These are phyloP conservation scores for Cinchona pubescens DNA, from an alignment of 257 asterid species.

Conservation along the genomic window DNA sequence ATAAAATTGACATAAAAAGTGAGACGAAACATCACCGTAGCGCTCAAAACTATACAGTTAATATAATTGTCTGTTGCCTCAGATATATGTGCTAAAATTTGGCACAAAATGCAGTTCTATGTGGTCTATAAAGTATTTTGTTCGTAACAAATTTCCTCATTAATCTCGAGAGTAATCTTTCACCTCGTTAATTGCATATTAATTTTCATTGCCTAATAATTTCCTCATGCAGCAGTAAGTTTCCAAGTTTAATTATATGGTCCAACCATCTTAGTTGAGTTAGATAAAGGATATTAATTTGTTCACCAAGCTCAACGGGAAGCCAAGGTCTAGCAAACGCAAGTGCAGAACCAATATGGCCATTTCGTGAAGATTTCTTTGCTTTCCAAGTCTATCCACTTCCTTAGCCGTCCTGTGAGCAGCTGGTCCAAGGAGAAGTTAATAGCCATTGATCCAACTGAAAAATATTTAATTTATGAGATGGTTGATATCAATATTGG, in stretches of 20 bases:
- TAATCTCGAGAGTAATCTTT: too few species aligned
- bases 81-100: neutral
- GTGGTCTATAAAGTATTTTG: too few species aligned
- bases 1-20: too few species aligned
- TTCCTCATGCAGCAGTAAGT: conserved; percentile 20
- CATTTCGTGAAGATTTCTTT: conserved; percentile 53
- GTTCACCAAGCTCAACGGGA: conserved; percentile 49
- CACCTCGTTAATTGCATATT: neutral
- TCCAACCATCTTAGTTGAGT: too few species aligned
- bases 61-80: neutral
- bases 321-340: conserved; percentile 44
- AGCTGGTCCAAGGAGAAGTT: conserved; percentile 59
- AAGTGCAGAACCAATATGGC: conserved; percentile 57
- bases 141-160: too few species aligned
- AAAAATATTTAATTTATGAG: conserved; percentile 48
- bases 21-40: neutral
- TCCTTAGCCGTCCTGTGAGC: conserved; percentile 48
- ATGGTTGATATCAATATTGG: conserved; percentile 64
- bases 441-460: conserved; percentile 27
- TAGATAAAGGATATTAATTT: too few species aligned
- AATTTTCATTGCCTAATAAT: neutral
- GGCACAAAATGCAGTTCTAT: neutral
- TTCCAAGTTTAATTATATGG: conserved; percentile 28
- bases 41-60: neutral
- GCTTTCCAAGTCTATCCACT: conserved; percentile 63